Base-by-base conservation (phyloP, 352 stramenopile genomes). In the Pythium aphanidermatum region DNA sequence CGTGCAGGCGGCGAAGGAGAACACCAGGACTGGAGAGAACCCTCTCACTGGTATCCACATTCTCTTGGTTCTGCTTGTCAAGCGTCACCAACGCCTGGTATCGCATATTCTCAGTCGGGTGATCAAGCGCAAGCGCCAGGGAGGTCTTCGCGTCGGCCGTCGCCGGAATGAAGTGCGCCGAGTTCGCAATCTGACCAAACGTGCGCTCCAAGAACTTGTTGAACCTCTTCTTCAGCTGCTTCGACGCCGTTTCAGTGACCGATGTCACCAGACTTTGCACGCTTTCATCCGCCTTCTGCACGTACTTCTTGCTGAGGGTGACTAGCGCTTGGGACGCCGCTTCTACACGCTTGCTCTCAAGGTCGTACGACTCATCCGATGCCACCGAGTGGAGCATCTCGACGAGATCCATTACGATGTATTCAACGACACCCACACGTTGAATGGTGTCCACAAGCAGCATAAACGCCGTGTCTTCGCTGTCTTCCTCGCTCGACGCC, bases 171-270 rank as follows among this genome's bases (percentile, higher is more conserved):
- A 89, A 92, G 46, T 87, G 76, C 8, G 80, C 74, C 39, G 80
- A 89, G 51, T 88, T 86, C 4, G 80, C 63, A 7, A 92, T 62
- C 29, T 75, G 74, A 16, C 71, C 57, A 49, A 92, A 89, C 21
- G 80, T 88, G 21, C 65, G 60, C 16, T 67, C 63, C 11, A 92
- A 27, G 46, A 92, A 92, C 45, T 58, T 52, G 47, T 66, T 67
- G n/a, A 85, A 42, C 20, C 63, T 62, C 57, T 84, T 79, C 33
- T 68, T 60, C 28, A 63, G 54, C 33, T 82, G 74, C 23, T 69
- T 77, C 3, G 51, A 50, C 28, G 43, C 41, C n/a, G 16, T 46
- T 33, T 58, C 49, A 4, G 24, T 29, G n/a, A 45, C 30, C 11
- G 44, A 25, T 0, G 28, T 31, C 5, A 58, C 31, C 0, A 65